Evolutionary conservation across 2,329 filamentous ascomycete genomes (phyloP).

Genomic region (Fusarium goolgardi): DNA sequence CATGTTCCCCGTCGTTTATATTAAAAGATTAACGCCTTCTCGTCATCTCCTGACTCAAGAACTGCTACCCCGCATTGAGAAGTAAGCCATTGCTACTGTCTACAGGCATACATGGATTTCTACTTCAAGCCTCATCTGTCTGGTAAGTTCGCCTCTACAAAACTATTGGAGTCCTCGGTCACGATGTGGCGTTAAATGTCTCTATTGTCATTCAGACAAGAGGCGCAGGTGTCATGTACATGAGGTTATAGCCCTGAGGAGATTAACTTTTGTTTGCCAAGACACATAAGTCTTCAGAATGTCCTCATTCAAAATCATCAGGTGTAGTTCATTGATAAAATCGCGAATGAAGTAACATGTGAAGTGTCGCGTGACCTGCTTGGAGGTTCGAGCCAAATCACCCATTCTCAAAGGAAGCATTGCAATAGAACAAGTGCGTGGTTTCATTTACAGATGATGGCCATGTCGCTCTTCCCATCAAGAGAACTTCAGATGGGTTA

Average conservation of each 20-base stretch:
- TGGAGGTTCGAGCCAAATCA: no score
- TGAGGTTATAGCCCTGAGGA: not conserved
- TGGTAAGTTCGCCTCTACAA: not conserved
- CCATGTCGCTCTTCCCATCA: no score
- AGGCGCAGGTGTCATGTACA: not conserved
- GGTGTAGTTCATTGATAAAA: not conserved
- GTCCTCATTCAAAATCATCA: not conserved
- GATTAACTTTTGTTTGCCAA: not conserved
- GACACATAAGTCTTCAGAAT: not conserved
- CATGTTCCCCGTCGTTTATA: not conserved
- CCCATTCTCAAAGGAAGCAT: no score
- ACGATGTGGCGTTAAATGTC: not conserved
- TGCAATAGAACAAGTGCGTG: no score
- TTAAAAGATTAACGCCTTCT: not conserved
- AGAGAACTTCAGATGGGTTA: no score
- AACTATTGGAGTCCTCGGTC: not conserved
- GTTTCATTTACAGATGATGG: no score
- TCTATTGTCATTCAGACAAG: not conserved
- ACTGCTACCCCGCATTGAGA: not conserved
- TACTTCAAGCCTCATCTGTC: not conserved
- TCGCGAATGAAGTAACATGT: accelerated
- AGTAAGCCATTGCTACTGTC: not conserved
- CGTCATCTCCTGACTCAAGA: not conserved
- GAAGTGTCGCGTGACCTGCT: not conserved
- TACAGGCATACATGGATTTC: not conserved